phyloP scores from a whole-genome alignment of 805 yeast genomes.

The Schwanniomyces sp. region DNA sequence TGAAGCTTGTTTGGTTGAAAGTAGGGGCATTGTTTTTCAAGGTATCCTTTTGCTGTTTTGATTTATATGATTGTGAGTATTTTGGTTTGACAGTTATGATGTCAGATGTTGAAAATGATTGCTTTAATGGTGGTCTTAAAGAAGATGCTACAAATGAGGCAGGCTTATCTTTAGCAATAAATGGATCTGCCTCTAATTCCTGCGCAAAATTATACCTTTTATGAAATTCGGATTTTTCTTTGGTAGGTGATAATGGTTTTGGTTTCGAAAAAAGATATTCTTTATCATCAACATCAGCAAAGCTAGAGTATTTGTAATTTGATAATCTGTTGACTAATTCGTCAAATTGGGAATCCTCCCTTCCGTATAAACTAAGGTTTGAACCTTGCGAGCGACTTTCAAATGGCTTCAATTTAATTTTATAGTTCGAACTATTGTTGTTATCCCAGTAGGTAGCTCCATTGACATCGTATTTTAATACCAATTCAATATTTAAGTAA shows the following conservation, averaged over 20 bases:
- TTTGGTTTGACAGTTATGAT: constrained; percentile 12
- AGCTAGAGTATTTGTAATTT: constrained; percentile 12
- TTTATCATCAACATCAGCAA: constrained; percentile 10
- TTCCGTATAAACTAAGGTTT: constrained; percentile 4
- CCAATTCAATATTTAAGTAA: constrained; percentile 31
- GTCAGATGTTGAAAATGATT: constrained; percentile 18
- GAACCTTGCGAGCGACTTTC: constrained; percentile 2
- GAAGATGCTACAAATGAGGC: background rate
- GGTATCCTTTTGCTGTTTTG: constrained; percentile 11
- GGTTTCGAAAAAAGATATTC: constrained; percentile 4
- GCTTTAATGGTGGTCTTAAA: constrained; percentile 16
- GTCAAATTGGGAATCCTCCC: constrained; percentile 15
- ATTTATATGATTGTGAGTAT: constrained; percentile 28
- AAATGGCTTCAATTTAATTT: constrained; percentile 29
- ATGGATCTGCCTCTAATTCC: constrained; percentile 5
- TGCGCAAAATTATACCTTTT: constrained; percentile 17
- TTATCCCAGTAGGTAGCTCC: constrained; percentile 38
- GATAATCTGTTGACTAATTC: constrained; percentile 21
- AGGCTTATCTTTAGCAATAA: constrained; percentile 5
- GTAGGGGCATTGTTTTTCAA: constrained; percentile 3
- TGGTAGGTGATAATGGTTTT: constrained; percentile 3
- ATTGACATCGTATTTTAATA: constrained; percentile 31
- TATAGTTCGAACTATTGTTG: constrained; percentile 33
- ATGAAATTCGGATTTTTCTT: constrained; percentile 12
- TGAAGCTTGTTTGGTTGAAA: constrained; percentile 14